Evolutionary conservation across 1,284 basidiomycete genomes (phyloP).

Genomic region (Bondarzewia mesenterica): DNA sequence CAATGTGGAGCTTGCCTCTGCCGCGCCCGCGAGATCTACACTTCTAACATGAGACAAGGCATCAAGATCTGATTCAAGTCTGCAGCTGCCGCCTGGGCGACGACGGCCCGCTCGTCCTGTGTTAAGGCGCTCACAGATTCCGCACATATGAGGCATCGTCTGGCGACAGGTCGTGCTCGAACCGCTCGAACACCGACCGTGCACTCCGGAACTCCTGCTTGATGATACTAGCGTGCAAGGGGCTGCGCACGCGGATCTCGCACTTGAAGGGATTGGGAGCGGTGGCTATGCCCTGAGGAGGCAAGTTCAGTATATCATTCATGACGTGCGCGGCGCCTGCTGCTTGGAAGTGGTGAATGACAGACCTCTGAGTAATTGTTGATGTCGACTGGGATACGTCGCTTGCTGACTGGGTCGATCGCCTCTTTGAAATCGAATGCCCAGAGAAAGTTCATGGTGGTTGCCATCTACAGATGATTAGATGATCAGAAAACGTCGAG

Average conservation of each 20-base stretch:
- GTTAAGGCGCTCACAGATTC: too few relatives aligned
- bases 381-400: neutral
- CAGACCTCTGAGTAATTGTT: neutral
- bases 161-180: too few relatives aligned
- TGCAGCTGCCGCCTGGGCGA: too few relatives aligned
- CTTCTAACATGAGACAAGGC: too few relatives aligned
- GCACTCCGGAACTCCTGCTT: neutral
- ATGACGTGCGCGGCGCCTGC: neutral
- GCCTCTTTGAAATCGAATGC: neutral
- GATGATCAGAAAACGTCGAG: neutral
- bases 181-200: neutral
- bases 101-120: too few relatives aligned
- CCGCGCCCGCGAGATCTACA: too few relatives aligned
- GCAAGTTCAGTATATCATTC: neutral
- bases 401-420: neutral
- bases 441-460: conserved; percentile 1
- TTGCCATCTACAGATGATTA: neutral
- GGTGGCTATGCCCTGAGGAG: neutral
- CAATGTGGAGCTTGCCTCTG: too few relatives aligned
- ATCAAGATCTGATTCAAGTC: too few relatives aligned
- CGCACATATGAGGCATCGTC: too few relatives aligned
- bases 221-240: neutral
- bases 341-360: neutral
- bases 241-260: neutral
- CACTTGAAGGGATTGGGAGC: neutral